A percentile compares a stretch with the other conserved stretches of the same genome.
These are phyloP conservation scores for Sequoiadendron giganteum DNA, from an alignment of 75 land plant species.

Conservation along the genomic window DNA sequence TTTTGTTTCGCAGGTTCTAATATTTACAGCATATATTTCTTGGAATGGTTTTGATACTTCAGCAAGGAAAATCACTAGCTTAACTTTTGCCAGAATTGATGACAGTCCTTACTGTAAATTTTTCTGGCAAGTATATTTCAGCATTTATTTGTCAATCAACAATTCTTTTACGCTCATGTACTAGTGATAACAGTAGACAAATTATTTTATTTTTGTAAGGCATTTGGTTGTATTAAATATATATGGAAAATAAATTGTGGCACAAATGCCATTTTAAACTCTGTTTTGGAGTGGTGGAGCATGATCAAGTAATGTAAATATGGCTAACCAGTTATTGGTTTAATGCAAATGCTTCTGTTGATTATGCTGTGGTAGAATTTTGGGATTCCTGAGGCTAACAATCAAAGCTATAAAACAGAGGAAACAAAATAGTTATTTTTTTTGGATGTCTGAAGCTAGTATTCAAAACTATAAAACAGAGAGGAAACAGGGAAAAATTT, in stretches of 20 bases:
- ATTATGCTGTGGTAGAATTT: not conserved
- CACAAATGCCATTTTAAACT: constrained; percentile 1
- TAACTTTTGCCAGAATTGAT: not conserved
- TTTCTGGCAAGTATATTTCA: not conserved
- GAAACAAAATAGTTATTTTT: not conserved
- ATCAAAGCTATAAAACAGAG: not conserved
- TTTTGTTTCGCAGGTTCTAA: not conserved
- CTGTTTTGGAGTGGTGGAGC: not conserved
- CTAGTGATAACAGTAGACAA: not conserved
- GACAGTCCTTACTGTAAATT: not conserved
- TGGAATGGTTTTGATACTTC: not conserved
- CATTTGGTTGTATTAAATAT: not conserved
- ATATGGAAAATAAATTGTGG: not conserved
- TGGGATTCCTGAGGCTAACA: not conserved
- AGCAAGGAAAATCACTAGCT: not conserved
- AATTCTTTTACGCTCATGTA: constrained; percentile 1
- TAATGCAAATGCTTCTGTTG: not conserved
- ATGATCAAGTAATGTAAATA: not conserved
- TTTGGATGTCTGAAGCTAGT: not conserved
- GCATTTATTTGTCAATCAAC: not conserved
- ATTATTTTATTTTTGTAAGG: not conserved
- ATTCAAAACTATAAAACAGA: not conserved
- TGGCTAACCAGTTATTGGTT: not conserved
- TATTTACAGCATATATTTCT: not conserved
- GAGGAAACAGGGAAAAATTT: not conserved